These are phyloP conservation scores for Emmonsia crescens DNA, from an alignment of 2,329 filamentous ascomycete species.

Conservation along the genomic window DNA sequence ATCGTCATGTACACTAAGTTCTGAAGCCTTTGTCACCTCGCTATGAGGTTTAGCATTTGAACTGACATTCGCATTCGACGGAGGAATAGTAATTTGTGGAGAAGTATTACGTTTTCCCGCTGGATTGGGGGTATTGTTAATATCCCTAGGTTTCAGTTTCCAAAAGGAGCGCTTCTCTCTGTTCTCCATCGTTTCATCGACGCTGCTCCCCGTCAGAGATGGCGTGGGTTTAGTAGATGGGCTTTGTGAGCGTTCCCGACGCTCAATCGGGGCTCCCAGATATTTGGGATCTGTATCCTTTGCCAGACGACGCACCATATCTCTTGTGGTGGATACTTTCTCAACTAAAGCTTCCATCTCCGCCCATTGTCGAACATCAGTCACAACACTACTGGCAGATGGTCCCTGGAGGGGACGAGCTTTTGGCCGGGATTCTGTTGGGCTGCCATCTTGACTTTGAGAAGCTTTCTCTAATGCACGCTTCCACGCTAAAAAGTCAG, in stretches of 20 bases:
- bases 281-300: slow-evolving; percentile 68
- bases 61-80: slow-evolving; percentile 24
- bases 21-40: neutral
- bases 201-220: slow-evolving; percentile 18
- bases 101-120: slow-evolving; percentile 41
- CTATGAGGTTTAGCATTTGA: slow-evolving; percentile 20
- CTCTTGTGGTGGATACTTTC: slow-evolving; percentile 73
- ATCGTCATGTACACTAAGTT: slow-evolving; percentile 59
- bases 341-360: slow-evolving; percentile 78
- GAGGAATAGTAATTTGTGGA: slow-evolving; percentile 42
- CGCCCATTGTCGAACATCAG: slow-evolving; percentile 76
- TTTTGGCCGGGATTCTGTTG: slow-evolving; percentile 20
- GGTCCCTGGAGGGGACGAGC: slow-evolving; percentile 21
- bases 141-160: slow-evolving; percentile 69
- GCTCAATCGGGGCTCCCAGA: slow-evolving; percentile 15
- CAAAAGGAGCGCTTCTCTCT: slow-evolving; percentile 68
- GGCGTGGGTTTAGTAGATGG: slow-evolving; percentile 15
- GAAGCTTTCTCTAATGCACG: slow-evolving; percentile 74
- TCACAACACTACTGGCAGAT: slow-evolving; percentile 23
- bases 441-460: slow-evolving; percentile 32
- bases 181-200: slow-evolving; percentile 25
- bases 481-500: slow-evolving; percentile 83
- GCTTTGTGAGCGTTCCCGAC: slow-evolving; percentile 26
- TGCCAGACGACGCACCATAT: slow-evolving; percentile 75
- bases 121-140: slow-evolving; percentile 28